Evolutionary conservation across 2,329 filamentous ascomycete species (phyloP).

Genomic region (Hymenoscyphus infarciens): DNA sequence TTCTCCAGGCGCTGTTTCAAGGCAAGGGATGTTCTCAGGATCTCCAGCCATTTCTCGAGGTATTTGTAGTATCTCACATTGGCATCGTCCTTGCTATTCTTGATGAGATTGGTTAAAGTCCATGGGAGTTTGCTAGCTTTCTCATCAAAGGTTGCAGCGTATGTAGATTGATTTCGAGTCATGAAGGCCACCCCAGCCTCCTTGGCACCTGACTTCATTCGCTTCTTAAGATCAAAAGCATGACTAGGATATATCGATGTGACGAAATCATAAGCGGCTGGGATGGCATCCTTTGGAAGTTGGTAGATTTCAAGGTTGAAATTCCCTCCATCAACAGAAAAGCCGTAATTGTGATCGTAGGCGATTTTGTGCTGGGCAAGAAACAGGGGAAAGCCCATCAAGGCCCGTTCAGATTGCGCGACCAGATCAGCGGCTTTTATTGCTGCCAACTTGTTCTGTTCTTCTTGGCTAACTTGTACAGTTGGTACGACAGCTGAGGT

Average conservation of each 20-base stretch:
- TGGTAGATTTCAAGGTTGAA: background rate
- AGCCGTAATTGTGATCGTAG: background rate
- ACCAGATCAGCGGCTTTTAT: background rate
- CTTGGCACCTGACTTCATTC: background rate
- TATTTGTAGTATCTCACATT: background rate
- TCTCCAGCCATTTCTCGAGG: background rate
- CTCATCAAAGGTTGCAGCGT: background rate
- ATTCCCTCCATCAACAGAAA: background rate
- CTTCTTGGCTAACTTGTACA: background rate
- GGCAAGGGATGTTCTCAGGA: background rate
- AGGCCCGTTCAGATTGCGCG: background rate
- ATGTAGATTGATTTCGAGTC: background rate
- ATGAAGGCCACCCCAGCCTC: background rate
- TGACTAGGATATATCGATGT: background rate
- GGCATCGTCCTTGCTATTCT: background rate
- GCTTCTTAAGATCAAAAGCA: background rate
- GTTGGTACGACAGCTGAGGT: background rate
- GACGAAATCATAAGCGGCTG: background rate
- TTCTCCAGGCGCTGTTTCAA: background rate
- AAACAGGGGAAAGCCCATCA: background rate
- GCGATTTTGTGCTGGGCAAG: background rate
- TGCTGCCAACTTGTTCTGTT: background rate
- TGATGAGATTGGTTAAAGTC: background rate
- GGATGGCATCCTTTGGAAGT: background rate
- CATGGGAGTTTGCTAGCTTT: background rate